A percentile compares a stretch with the other conserved stretches of the same genome.
These are phyloP conservation scores for Aspergillus conjunctus DNA, from an alignment of 495 filamentous ascomycete species.

Conservation along the genomic window DNA sequence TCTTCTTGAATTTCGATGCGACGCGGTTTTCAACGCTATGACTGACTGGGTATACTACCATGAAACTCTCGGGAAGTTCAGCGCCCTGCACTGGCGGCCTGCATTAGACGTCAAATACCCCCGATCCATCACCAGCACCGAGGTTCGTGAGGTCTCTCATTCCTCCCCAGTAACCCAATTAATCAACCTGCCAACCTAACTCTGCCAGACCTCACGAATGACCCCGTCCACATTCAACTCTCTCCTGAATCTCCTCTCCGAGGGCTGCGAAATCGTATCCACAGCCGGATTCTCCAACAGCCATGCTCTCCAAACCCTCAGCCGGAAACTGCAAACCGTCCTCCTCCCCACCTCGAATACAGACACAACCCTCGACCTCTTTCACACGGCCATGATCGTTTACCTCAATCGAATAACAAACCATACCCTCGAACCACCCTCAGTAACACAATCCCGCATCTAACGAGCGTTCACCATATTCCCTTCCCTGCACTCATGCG, in stretches of 20 bases:
- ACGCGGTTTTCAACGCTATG: slow-evolving; percentile 10
- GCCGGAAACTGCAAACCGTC: slow-evolving; percentile 1
- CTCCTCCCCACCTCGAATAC: slow-evolving; percentile 5
- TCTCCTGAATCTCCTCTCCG: slow-evolving; percentile 5
- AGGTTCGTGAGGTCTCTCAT: slow-evolving; percentile 3
- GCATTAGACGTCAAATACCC: background rate
- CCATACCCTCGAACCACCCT: slow-evolving; percentile 6
- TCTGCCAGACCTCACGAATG: background rate
- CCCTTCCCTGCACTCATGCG: slow-evolving; percentile 3
- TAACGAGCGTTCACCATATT: slow-evolving; percentile 6
- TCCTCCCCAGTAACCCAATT: background rate
- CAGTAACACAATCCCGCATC: slow-evolving; percentile 9
- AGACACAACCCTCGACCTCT: slow-evolving; percentile 10
- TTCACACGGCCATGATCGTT: slow-evolving; percentile 16
- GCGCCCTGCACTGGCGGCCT: slow-evolving; percentile 17
- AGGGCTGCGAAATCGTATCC: slow-evolving; percentile 11
- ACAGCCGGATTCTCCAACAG: background rate
- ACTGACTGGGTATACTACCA: slow-evolving; percentile 23
- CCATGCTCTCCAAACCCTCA: background rate
- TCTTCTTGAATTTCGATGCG: background rate
- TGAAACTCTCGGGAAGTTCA: slow-evolving; percentile 14
- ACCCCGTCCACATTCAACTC: slow-evolving; percentile 4
- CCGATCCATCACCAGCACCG: background rate
- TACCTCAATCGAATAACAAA: slow-evolving; percentile 17
- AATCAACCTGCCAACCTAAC: slow-evolving; percentile 2